Conservation (phyloP, 2,329 filamentous ascomycete genomes). For the Tolypocladium paradoxum region DNA sequence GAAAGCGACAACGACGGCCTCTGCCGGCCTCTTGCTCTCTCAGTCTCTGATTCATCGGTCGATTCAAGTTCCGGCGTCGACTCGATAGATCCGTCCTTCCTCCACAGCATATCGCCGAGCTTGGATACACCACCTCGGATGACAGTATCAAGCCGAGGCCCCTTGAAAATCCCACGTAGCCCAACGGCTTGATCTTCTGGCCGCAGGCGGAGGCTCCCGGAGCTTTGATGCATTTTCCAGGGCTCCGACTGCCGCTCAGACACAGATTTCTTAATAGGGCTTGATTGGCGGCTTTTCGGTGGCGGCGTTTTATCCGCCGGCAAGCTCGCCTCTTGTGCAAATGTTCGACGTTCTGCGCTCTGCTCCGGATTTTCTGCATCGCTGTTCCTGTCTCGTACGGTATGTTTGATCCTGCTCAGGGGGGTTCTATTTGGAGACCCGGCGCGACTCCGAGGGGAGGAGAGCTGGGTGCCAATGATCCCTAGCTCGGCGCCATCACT, state of each 20-base stretch:
- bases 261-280: conserved; percentile 22
- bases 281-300: conserved; percentile 4
- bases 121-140: conserved; percentile 50
- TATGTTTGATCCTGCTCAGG: conserved; percentile 42
- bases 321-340: conserved; percentile 14
- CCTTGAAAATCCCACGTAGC: conserved; percentile 64
- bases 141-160: conserved; percentile 61
- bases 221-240: conserved; percentile 29
- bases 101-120: conserved; percentile 47
- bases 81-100: conserved; percentile 31
- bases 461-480: conserved; percentile 52
- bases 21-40: conserved; percentile 27
- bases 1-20: conserved; percentile 24
- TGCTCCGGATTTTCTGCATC: conserved; percentile 29
- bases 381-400: conserved; percentile 43
- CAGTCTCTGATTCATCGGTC: conserved; percentile 39
- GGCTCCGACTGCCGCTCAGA: conserved; percentile 10
- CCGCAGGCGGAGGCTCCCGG: conserved; percentile 36
- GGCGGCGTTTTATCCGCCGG: conserved; percentile 11
- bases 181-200: conserved; percentile 19
- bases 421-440: conserved; percentile 54
- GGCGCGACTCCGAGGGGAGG: conserved; percentile 50
- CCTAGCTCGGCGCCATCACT: conserved; percentile 41
- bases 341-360: conserved; percentile 15
- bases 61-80: conserved; percentile 26